These are phyloP conservation scores for Phytophthora ohioensis DNA, from an alignment of 352 stramenopile species.

Conservation along the genomic window DNA sequence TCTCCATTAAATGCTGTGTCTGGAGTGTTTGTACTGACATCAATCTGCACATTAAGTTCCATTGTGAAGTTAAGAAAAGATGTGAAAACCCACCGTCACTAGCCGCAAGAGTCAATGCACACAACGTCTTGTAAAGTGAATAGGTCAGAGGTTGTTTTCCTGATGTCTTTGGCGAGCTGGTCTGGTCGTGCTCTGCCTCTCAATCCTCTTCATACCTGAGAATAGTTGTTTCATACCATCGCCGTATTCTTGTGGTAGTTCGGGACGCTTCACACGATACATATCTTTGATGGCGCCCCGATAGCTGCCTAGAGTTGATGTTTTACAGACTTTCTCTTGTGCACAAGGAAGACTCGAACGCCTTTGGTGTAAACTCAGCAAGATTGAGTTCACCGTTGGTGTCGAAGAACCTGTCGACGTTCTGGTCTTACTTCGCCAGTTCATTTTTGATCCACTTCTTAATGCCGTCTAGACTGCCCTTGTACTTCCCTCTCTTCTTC, in stretches of 20 bases:
- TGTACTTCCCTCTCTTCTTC: too few relatives aligned
- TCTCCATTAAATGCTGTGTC: not conserved
- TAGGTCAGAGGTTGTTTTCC: slow-evolving; percentile 1
- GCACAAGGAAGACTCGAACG: not conserved
- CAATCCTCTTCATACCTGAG: not conserved
- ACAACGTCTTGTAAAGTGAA: not conserved
- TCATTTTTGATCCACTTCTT: not conserved
- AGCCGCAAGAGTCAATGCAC: not conserved
- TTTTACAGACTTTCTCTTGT: not conserved
- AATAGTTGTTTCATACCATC: not conserved
- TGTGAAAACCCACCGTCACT: not conserved
- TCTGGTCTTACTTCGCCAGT: not conserved
- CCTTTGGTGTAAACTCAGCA: not conserved
- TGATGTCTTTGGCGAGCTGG: not conserved
- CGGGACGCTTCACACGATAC: not conserved
- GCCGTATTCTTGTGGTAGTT: not conserved
- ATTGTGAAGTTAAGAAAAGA: not conserved
- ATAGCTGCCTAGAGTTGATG: not conserved
- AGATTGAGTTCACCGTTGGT: not conserved
- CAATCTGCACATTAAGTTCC: not conserved
- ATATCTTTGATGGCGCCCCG: not conserved
- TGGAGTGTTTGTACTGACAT: not conserved
- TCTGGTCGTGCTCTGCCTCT: not conserved
- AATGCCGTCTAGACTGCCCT: too few relatives aligned
- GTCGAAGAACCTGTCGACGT: not conserved